Conservation (phyloP, 176 grass and related monocot species). For the Oryza australiensis region DNA sequence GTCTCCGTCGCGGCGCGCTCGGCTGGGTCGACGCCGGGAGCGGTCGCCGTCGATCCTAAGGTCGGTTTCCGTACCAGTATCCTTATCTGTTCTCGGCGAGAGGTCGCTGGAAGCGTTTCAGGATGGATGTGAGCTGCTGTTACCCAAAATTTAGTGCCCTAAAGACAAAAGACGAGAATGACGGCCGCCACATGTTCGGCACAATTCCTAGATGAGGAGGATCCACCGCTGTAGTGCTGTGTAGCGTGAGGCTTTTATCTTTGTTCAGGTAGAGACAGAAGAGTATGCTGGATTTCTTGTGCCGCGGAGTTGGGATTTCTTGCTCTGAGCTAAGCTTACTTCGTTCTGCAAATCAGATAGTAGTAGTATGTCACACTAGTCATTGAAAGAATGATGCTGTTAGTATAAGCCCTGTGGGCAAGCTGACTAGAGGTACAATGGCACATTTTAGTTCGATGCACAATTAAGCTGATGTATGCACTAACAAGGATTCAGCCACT, state of each 20-base stretch:
- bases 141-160: not conserved
- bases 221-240: not conserved
- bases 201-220: not conserved
- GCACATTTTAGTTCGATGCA: not conserved
- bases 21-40: not conserved
- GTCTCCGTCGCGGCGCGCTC: not conserved
- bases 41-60: slow-evolving; percentile 10
- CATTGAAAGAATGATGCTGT: not conserved
- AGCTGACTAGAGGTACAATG: not conserved
- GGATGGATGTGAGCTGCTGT: not conserved
- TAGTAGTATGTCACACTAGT: not conserved
- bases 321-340: not conserved
- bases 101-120: not conserved
- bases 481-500: not conserved
- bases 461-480: not conserved
- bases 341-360: not conserved
- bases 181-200: not conserved
- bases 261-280: not conserved
- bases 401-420: not conserved
- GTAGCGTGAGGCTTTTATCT: not conserved
- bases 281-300: not conserved
- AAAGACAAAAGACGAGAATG: too few species aligned
- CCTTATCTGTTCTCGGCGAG: not conserved
- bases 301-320: not conserved
- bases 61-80: not conserved